phyloP scores from a whole-genome alignment of 768 basidiomycete species.

The Amanita pallidorosea region DNA sequence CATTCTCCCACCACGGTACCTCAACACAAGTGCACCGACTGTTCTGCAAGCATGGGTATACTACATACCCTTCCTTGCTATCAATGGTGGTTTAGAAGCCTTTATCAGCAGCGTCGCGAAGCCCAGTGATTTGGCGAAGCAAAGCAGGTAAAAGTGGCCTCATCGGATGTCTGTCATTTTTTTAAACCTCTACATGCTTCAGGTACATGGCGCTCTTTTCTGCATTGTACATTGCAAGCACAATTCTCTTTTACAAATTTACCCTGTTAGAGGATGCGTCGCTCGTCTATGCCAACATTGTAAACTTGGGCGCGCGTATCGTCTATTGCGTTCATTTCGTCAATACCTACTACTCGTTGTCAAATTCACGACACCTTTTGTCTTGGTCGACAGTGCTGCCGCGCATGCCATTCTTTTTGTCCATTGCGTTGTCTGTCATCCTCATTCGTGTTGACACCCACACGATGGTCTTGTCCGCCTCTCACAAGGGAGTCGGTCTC shows the following conservation, averaged over 20 bases:
- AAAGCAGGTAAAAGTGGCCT: constrained; percentile 44
- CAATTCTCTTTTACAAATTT: constrained; percentile 34
- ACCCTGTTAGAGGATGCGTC: constrained; percentile 48
- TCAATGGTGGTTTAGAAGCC: constrained; percentile 89
- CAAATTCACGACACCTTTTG: not conserved
- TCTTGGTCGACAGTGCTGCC: constrained; percentile 2
- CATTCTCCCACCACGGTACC: constrained; percentile 61
- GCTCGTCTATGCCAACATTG: constrained; percentile 68
- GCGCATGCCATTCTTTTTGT: not conserved
- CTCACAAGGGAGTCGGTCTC: not conserved
- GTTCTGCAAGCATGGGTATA: constrained; percentile 75
- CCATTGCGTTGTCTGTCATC: not conserved
- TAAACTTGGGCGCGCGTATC: constrained; percentile 54
- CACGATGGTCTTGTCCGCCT: not conserved
- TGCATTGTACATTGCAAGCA: constrained; percentile 46
- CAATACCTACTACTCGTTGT: constrained; percentile 25
- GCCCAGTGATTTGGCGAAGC: constrained; percentile 51
- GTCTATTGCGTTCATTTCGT: constrained; percentile 46
- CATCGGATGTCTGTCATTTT: not conserved
- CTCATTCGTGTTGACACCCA: not conserved
- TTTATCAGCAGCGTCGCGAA: constrained; percentile 76
- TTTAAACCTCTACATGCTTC: not conserved
- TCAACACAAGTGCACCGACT: constrained; percentile 65
- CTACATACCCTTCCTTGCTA: constrained; percentile 82
- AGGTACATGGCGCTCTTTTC: constrained; percentile 78